Conservation (phyloP, 768 basidiomycete genomes). For the Heimioporus sp. region DNA sequence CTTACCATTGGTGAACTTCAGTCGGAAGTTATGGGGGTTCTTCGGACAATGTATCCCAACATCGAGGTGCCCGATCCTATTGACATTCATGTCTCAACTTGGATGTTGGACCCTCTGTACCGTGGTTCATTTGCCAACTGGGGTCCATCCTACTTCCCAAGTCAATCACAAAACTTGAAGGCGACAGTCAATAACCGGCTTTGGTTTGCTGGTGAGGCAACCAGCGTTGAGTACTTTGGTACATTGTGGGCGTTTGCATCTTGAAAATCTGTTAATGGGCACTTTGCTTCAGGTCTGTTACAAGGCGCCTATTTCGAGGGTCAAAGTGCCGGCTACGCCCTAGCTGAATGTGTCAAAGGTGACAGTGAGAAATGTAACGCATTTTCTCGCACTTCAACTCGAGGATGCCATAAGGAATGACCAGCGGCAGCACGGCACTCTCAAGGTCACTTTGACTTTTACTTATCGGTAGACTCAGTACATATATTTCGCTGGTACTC, state of each 20-base stretch:
- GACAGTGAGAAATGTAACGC: constrained; percentile 18
- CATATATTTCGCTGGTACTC: too few species aligned
- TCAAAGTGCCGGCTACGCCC: constrained; percentile 33
- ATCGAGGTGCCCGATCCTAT: constrained; percentile 51
- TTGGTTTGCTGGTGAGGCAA: constrained; percentile 67
- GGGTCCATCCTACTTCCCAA: constrained; percentile 57
- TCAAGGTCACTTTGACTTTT: too few species aligned
- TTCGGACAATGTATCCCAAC: constrained; percentile 58
- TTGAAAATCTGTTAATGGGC: not conserved
- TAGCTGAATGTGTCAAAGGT: constrained; percentile 42
- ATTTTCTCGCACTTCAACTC: constrained; percentile 25
- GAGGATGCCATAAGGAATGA: constrained; percentile 5
- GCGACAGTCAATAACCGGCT: constrained; percentile 49
- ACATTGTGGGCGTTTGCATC: constrained; percentile 16
- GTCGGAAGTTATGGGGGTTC: constrained; percentile 52
- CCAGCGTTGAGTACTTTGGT: constrained; percentile 58
- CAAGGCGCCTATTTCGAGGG: constrained; percentile 63
- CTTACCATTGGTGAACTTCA: constrained; percentile 47
- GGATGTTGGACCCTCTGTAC: constrained; percentile 49
- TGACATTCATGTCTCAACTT: constrained; percentile 54
- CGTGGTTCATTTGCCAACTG: constrained; percentile 61
- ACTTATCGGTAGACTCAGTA: too few species aligned
- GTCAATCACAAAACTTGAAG: constrained; percentile 54
- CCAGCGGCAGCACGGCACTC: too few species aligned
- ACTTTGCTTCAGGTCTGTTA: constrained; percentile 42